phyloP scores from a whole-genome alignment of 495 filamentous ascomycete genomes.

The Penicillium riverlandense region DNA sequence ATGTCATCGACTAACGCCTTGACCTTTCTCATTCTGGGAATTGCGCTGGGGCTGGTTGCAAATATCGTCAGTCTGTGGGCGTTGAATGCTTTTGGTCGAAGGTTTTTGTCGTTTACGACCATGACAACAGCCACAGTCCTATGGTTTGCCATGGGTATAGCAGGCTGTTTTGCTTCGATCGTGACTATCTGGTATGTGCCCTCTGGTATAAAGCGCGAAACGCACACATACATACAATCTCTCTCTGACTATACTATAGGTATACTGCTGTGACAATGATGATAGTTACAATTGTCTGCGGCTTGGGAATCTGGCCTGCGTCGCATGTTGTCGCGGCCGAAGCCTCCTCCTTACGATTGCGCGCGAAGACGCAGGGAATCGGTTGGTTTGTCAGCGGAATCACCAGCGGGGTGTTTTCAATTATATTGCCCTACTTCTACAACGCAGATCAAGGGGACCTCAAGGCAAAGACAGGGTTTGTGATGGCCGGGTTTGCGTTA shows the following conservation, averaged over 20 bases:
- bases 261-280: slow-evolving; percentile 24
- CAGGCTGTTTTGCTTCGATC: slow-evolving; percentile 19
- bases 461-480: slow-evolving; percentile 24
- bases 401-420: slow-evolving; percentile 16
- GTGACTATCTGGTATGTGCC: slow-evolving; percentile 22
- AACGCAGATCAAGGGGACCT: slow-evolving; percentile 24
- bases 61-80: slow-evolving; percentile 24
- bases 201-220: no score
- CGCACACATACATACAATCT: no score
- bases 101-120: neutral
- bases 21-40: slow-evolving; percentile 23
- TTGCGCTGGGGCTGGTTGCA: slow-evolving; percentile 22
- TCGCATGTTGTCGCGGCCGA: slow-evolving; percentile 27
- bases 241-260: slow-evolving; percentile 8
- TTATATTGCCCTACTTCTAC: slow-evolving; percentile 29
- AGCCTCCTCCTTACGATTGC: slow-evolving; percentile 23
- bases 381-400: slow-evolving; percentile 24
- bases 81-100: slow-evolving; percentile 19
- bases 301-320: slow-evolving; percentile 27
- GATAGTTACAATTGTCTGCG: slow-evolving; percentile 17
- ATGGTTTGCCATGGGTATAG: slow-evolving; percentile 16
- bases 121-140: neutral
- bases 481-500: slow-evolving; percentile 20
- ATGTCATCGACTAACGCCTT: slow-evolving; percentile 23
- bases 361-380: slow-evolving; percentile 27